phyloP scores from a whole-genome alignment of 352 stramenopile genomes.

The Phytophthora pinifolia region DNA sequence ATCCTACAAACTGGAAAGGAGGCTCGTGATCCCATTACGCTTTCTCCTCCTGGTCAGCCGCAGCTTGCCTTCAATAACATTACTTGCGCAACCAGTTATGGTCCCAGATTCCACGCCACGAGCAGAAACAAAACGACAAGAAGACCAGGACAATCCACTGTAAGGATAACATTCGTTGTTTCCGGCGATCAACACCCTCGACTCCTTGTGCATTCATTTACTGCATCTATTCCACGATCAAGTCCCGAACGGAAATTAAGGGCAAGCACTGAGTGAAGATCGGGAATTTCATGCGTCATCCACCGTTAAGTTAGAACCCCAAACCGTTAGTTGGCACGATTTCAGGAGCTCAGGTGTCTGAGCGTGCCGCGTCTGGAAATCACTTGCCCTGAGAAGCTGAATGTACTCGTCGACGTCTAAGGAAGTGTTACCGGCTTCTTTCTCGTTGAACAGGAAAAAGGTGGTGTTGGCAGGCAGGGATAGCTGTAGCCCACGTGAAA shows the following conservation, averaged over 20 bases:
- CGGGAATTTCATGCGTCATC: not conserved
- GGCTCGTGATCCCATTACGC: conserved; percentile 21
- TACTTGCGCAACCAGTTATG: conserved; percentile 12
- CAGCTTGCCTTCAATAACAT: conserved; percentile 31
- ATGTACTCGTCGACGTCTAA: conserved; percentile 10
- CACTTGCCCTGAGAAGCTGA: conserved; percentile 12
- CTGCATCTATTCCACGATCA: conserved; percentile 1
- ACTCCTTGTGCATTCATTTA: conserved; percentile 29
- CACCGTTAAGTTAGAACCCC: conserved; percentile 4
- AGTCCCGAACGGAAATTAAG: conserved; percentile 6
- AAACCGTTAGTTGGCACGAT: conserved; percentile 15
- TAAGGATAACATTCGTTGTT: conserved; percentile 24
- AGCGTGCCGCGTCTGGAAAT: conserved; percentile 29
- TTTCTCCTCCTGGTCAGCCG: conserved; percentile 13
- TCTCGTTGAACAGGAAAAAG: conserved; percentile 43
- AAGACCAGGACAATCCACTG: not conserved
- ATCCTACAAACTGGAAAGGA: conserved; percentile 28
- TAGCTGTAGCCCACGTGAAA: conserved; percentile 34
- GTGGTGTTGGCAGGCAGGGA: conserved; percentile 38
- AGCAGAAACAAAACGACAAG: conserved; percentile 3
- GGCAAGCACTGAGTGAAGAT: conserved; percentile 11
- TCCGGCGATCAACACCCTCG: conserved; percentile 25
- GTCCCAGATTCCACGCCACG: not conserved
- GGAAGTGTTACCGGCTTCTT: conserved; percentile 1
- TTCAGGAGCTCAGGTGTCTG: conserved; percentile 29